phyloP scores from a whole-genome alignment of 2,329 filamentous ascomycete genomes.

The Xylaria sp. region DNA sequence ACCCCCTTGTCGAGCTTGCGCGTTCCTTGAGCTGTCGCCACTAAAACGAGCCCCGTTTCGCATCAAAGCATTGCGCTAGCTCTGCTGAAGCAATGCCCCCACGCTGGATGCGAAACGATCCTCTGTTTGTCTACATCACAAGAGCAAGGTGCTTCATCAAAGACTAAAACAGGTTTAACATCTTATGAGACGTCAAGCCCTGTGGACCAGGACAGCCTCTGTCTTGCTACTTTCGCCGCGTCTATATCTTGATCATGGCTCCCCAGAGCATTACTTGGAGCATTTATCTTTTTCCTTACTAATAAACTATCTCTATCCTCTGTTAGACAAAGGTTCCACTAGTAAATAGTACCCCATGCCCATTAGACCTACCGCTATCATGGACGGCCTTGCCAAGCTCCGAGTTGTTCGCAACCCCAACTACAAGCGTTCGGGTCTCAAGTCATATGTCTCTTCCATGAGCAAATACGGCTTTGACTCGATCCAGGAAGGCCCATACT shows the following conservation, averaged over 20 bases:
- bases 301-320: not conserved
- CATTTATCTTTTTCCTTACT: not conserved
- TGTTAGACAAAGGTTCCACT: not conserved
- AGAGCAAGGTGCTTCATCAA: conserved; percentile 15
- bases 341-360: conserved; percentile 20
- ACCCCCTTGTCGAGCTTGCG: conserved; percentile 31
- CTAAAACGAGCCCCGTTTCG: conserved; percentile 22
- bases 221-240: not conserved
- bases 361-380: conserved; percentile 26
- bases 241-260: conserved; percentile 1
- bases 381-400: conserved; percentile 55
- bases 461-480: conserved; percentile 71
- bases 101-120: conserved; percentile 23
- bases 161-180: conserved; percentile 23
- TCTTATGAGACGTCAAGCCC: conserved; percentile 13
- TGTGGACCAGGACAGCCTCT: not conserved
- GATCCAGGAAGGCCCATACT: conserved; percentile 71
- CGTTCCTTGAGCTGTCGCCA: conserved; percentile 24
- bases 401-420: conserved; percentile 65
- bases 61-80: conserved; percentile 26
- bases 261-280: not conserved
- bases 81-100: conserved; percentile 25
- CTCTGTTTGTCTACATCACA: conserved; percentile 20
- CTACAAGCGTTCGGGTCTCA: conserved; percentile 67
- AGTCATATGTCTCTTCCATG: conserved; percentile 70